Percentiles rank a stretch among this genome's conserved stretches.
phyloP scores from a whole-genome alignment of 164 flowering plant species.

The Umbellularia californica region DNA sequence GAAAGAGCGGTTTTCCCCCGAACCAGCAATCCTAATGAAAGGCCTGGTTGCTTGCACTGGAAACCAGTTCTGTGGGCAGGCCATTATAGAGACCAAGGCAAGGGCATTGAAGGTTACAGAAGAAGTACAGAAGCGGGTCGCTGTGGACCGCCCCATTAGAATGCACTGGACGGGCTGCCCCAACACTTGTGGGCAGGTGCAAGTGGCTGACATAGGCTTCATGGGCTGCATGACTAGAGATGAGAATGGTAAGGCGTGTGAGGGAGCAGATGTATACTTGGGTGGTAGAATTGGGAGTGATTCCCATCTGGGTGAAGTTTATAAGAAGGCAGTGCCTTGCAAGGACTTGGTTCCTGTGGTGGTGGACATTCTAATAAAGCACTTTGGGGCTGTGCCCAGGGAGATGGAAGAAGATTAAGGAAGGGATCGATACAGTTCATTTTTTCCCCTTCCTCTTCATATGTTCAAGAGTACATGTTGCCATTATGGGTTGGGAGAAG shows the following conservation, averaged over 20 bases:
- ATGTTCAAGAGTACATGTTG: not conserved
- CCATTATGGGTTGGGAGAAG: not conserved
- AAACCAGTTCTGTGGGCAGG: conserved; percentile 95
- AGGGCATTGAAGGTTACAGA: conserved; percentile 81
- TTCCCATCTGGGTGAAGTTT: conserved; percentile 74
- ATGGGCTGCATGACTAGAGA: conserved; percentile 96
- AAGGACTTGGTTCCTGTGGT: conserved; percentile 76
- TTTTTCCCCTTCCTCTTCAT: not conserved
- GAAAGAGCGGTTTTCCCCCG: conserved; percentile 54
- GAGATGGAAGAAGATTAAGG: conserved; percentile 56
- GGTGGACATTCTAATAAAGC: conserved; percentile 62
- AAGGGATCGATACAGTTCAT: not conserved
- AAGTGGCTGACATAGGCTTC: conserved; percentile 95
- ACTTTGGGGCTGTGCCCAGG: conserved; percentile 80
- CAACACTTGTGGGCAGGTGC: conserved; percentile 86
- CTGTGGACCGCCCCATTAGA: conserved; percentile 59
- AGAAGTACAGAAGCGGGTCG: conserved; percentile 63
- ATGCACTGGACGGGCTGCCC: conserved; percentile 99
- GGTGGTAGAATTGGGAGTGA: conserved; percentile 92
- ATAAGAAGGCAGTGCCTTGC: conserved; percentile 82
- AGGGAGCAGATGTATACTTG: conserved; percentile 78
- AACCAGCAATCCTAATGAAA: conserved; percentile 74
- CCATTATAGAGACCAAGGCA: conserved; percentile 91
- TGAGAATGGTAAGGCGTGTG: conserved; percentile 57
- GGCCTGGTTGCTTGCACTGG: conserved; percentile 95